Conservation (phyloP, 169 alveolate species). For the Plasmodium cynomolgi region DNA sequence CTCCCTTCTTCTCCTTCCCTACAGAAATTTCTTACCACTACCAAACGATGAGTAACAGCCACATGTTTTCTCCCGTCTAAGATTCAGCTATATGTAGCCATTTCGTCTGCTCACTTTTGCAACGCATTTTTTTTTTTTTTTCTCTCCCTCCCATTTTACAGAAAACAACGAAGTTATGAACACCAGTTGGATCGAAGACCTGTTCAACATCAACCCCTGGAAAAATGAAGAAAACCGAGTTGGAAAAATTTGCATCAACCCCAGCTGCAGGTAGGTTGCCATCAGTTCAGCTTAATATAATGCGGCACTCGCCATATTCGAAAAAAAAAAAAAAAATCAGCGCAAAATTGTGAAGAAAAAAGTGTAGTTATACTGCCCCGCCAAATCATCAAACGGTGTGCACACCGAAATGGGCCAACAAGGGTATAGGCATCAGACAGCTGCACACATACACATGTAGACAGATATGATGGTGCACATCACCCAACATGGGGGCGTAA, state of each 20-base stretch:
- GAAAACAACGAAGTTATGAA: conserved; percentile 61
- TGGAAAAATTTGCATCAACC: conserved; percentile 48
- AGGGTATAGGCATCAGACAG: not conserved
- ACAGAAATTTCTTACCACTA: conserved; percentile 58
- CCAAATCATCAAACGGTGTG: not conserved
- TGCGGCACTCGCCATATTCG: not conserved
- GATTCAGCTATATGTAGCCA: not conserved
- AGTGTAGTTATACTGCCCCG: not conserved
- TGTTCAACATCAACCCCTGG: conserved; percentile 54
- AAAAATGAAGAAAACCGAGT: conserved; percentile 70
- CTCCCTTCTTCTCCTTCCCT: not conserved
- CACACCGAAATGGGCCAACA: not conserved
- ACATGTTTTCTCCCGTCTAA: not conserved
- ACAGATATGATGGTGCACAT: not conserved
- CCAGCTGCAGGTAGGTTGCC: conserved; percentile 21
- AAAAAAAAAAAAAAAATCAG: not conserved
- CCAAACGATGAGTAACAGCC: conserved; percentile 42
- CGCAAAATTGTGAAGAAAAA: not conserved
- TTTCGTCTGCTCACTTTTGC: not conserved
- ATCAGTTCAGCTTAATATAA: not conserved
- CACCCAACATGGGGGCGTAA: not conserved
- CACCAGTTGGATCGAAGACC: conserved; percentile 66
- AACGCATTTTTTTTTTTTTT: not conserved
- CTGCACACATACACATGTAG: not conserved
- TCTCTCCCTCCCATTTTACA: not conserved